Conservation (phyloP, 371 early-diverging fungal genomes). For the Circinella minor region DNA sequence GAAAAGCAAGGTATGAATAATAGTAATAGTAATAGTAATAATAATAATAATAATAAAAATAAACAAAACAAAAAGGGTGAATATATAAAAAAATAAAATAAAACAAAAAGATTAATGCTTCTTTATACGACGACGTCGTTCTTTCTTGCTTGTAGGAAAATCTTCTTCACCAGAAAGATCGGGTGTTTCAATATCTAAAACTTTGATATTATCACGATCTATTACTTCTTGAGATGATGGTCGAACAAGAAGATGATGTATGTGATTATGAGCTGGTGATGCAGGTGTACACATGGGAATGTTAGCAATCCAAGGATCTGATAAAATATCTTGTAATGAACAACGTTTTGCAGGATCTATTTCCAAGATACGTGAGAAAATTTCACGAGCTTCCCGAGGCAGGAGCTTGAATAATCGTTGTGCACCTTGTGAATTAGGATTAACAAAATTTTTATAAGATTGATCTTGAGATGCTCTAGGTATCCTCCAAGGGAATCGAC, state of each 20-base stretch:
- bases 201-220: constrained; percentile 30
- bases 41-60: too few species aligned
- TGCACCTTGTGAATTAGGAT: constrained; percentile 38
- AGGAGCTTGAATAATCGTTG: constrained; percentile 48
- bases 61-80: too few species aligned
- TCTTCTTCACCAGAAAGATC: constrained; percentile 18
- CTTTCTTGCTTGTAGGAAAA: constrained; percentile 14
- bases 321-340: constrained; percentile 46
- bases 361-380: constrained; percentile 49
- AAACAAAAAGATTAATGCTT: background rate
- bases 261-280: constrained; percentile 33
- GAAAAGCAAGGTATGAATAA: background rate
- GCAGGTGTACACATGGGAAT: constrained; percentile 53
- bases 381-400: constrained; percentile 45
- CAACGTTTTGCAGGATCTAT: constrained; percentile 53
- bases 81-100: too few species aligned
- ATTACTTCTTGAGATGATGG: constrained; percentile 30
- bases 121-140: constrained; percentile 11
- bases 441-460: constrained; percentile 50
- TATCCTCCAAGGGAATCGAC: constrained; percentile 71
- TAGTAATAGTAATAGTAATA: too few species aligned
- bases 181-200: constrained; percentile 22
- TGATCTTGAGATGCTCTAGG: constrained; percentile 49
- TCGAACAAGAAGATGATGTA: constrained; percentile 44
- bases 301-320: constrained; percentile 57